Base-by-base conservation (phyloP, 116 monocot genomes). In the Trichopus zeylanicus region DNA sequence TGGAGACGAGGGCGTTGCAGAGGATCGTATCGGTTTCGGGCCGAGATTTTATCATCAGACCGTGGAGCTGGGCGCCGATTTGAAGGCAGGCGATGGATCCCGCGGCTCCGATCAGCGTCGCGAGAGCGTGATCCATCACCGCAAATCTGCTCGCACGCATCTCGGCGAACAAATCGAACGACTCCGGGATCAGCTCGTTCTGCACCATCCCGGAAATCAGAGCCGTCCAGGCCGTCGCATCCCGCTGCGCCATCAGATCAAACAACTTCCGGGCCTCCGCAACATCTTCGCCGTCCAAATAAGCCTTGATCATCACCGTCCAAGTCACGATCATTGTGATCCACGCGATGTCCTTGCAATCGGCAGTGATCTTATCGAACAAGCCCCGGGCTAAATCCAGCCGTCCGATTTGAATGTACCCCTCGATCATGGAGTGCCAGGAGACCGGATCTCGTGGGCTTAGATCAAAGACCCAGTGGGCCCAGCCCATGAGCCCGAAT, bases 211-310 rank as follows among this genome's bases (percentile, higher is more conserved):
- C 21, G 11, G 23, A 56, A 77, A 20, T 63, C 46, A 82, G 70
- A 53, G 65, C 47, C 23, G 77, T 77, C 77, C 77, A 82, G 5
- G 82, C 66, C 26, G 70, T 54, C 51, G 59, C 2, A 54, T 53
- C 73, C 28, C 26, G 56, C 2, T 37, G 20, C 1, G 82, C 77
- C 77, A 82, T 77, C 4, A 3, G 37, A 46, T 82, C 67, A n/a
- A 82, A 82, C 22, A 73, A 31, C 22, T 59, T 33, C n/a, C 73
- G 32, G 6, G 77, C 67, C 49, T 57, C 48, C 20, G 26, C 10
- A 3, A 63, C 63, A 21, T 53, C 39, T 3, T 57, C 56, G 32
- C 31, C 46, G 34, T 63, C 56, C 19, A 61, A 63, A 48, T 69
- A 62, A 23, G 42, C 59, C 16, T 69, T 25, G 26, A 67, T 29